Conservation (phyloP, 2,329 filamentous ascomycete genomes). For the Aspergillaceae sp. region DNA sequence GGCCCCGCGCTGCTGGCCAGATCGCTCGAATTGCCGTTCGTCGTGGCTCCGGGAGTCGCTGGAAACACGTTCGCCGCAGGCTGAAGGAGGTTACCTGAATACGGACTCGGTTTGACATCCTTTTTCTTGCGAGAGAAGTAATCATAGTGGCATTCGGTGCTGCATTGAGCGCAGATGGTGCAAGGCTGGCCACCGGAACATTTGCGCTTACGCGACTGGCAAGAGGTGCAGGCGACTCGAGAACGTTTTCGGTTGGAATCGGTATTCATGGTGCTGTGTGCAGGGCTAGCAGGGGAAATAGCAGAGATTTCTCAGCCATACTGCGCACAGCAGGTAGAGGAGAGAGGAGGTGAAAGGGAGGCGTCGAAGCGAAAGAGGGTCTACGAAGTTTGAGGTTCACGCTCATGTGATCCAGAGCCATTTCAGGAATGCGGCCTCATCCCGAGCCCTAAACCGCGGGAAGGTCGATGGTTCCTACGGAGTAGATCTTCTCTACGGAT, state of each 20-base stretch:
- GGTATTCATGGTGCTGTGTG: conserved; percentile 12
- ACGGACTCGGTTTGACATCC: conserved; percentile 16
- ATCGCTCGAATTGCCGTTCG: background rate
- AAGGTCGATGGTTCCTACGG: no score
- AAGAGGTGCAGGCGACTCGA: conserved; percentile 43
- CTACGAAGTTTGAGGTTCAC: no score
- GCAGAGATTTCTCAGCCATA: no score
- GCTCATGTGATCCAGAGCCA: no score
- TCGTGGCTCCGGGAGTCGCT: background rate
- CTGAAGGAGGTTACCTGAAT: conserved; percentile 6
- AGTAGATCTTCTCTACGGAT: no score
- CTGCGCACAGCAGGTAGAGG: no score
- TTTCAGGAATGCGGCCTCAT: no score
- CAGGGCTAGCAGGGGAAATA: background rate
- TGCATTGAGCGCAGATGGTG: conserved; percentile 45
- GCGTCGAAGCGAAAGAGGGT: no score
- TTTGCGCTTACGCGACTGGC: conserved; percentile 49
- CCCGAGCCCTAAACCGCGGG: no score
- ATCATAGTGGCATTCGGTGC: conserved; percentile 46
- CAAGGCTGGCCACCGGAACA: conserved; percentile 49
- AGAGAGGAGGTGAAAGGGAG: no score
- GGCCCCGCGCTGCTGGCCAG: background rate
- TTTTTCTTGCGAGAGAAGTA: conserved; percentile 23
- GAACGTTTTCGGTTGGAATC: conserved; percentile 32
- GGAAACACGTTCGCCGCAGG: background rate